A percentile compares a stretch with the other conserved stretches of the same genome.
phyloP scores from a whole-genome alignment of 306 rosid species.

The Inga leiocalycina region DNA sequence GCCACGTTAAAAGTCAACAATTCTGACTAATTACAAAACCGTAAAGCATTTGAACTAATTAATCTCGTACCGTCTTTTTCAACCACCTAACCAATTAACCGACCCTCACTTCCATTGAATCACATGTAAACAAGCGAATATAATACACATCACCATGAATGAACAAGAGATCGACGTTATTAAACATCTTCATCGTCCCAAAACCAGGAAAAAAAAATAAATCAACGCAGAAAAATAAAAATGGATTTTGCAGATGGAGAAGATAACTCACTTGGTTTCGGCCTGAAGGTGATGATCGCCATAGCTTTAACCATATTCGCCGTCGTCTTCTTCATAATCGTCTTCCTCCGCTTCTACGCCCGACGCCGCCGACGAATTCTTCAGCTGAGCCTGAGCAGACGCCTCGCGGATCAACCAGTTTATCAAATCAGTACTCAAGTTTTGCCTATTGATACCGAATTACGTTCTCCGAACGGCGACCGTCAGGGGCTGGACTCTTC shows the following conservation, averaged over 20 bases:
- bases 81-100: conserved; percentile 6
- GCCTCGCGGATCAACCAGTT: background rate
- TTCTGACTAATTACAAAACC: conserved; percentile 10
- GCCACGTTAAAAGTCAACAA: conserved; percentile 28
- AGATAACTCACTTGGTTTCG: background rate
- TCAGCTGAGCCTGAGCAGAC: conserved; percentile 31
- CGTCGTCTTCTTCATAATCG: conserved; percentile 1
- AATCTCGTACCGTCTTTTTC: background rate
- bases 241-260: conserved; percentile 27
- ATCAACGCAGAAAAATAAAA: background rate
- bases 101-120: conserved; percentile 15
- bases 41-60: background rate
- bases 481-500: conserved; percentile 44
- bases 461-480: background rate
- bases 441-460: conserved; percentile 28
- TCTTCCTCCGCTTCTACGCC: conserved; percentile 28
- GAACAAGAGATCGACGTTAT: background rate
- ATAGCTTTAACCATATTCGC: conserved; percentile 37
- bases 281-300: conserved; percentile 22
- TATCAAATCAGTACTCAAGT: conserved; percentile 18
- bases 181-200: background rate
- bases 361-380: conserved; percentile 12
- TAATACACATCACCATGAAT: background rate
- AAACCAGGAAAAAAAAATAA: background rate
- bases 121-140: background rate